Percentiles rank a stretch among this genome's conserved stretches.
Evolutionary conservation across 441 rosid species (phyloP).

Genomic region (Monsonia emarginata): DNA sequence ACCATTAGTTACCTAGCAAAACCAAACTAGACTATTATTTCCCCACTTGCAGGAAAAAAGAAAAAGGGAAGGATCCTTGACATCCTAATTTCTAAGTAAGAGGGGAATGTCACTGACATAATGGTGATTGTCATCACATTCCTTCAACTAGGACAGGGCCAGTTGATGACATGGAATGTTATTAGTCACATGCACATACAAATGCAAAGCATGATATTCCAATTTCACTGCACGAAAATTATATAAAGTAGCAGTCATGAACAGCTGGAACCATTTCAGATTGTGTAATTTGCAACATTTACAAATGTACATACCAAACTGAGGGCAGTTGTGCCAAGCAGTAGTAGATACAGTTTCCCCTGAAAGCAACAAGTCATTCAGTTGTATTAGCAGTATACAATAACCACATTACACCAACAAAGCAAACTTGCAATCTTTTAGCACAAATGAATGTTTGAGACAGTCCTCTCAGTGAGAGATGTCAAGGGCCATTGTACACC

Average conservation of each 20-base stretch:
- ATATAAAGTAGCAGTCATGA: not conserved
- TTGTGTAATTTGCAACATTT: not conserved
- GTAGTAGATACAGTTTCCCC: slow-evolving; percentile 83
- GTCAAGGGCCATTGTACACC: too few species aligned
- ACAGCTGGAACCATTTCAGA: not conserved
- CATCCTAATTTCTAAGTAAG: not conserved
- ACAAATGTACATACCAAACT: slow-evolving; percentile 51
- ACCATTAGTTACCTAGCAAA: too few species aligned
- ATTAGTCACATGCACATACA: not conserved
- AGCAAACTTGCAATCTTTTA: not conserved
- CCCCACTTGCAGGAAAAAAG: not conserved
- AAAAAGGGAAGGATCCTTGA: not conserved
- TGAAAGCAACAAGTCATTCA: slow-evolving; percentile 26
- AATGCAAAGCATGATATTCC: not conserved
- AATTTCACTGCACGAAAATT: not conserved
- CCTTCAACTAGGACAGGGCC: not conserved
- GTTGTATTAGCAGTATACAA: not conserved
- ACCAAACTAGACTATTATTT: too few species aligned
- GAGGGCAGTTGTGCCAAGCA: slow-evolving; percentile 88
- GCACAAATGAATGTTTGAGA: not conserved
- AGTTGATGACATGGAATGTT: not conserved
- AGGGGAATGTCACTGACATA: not conserved
- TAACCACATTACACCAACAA: not conserved
- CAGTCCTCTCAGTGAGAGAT: not conserved
- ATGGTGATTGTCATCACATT: not conserved